Evolutionary conservation across 2,329 filamentous ascomycete species (phyloP).

Genomic region (Colletotrichum chrysophilum): DNA sequence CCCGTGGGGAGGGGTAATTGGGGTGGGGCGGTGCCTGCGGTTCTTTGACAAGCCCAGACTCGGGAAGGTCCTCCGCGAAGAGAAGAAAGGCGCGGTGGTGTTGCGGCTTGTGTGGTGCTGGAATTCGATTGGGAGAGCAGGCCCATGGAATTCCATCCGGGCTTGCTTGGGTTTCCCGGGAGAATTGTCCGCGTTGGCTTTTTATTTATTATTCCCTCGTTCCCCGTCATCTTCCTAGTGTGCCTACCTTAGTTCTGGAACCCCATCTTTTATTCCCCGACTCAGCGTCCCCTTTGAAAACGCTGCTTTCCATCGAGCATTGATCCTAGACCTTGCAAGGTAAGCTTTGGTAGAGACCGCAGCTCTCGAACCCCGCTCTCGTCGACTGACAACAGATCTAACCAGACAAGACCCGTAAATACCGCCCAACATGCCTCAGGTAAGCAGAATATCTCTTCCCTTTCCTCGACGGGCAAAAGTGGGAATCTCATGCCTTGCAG

Average conservation of each 20-base stretch:
- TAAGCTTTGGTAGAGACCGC: background rate
- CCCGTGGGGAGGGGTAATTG: constrained; percentile 9
- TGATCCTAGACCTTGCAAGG: constrained; percentile 3
- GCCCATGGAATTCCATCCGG: background rate
- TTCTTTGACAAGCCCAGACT: background rate
- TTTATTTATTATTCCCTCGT: background rate
- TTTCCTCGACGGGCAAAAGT: background rate
- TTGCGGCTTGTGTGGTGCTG: background rate
- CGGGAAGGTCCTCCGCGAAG: background rate
- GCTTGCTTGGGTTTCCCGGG: background rate
- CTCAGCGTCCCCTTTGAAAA: background rate
- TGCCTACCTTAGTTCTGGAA: background rate
- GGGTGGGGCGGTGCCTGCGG: background rate
- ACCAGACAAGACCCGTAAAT: background rate
- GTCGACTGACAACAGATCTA: background rate
- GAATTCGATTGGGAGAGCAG: background rate
- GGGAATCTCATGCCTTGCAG: constrained; percentile 33
- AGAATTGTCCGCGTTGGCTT: background rate
- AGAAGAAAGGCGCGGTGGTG: background rate
- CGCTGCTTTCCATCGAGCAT: background rate
- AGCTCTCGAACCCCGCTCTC: background rate
- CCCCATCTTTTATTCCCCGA: background rate
- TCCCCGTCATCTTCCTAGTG: background rate
- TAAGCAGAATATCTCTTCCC: constrained; percentile 21
- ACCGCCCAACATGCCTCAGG: constrained; percentile 38